These are phyloP conservation scores for Ceratocystis colombiana DNA, from an alignment of 2,329 filamentous ascomycete genomes.

Conservation along the genomic window DNA sequence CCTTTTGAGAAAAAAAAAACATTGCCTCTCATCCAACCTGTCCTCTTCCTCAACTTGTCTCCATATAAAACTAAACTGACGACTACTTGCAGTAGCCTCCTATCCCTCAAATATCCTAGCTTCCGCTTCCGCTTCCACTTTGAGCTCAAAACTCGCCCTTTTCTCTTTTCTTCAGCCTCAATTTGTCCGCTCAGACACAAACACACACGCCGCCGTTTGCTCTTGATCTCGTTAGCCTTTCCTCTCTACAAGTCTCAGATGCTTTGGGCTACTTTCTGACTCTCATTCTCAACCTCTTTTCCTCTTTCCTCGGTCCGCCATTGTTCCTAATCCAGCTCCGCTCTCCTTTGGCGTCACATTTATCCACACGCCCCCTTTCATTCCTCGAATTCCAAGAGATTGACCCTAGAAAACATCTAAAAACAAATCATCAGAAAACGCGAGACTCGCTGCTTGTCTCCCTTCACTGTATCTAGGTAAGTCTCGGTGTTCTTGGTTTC, in stretches of 20 bases:
- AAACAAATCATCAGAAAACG: not conserved
- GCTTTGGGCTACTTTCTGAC: constrained; percentile 16
- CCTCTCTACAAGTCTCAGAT: constrained; percentile 11
- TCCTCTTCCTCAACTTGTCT: constrained; percentile 3
- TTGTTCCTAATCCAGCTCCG: not conserved
- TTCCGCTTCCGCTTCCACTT: constrained; percentile 10
- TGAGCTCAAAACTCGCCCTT: constrained; percentile 9
- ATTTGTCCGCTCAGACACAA: not conserved
- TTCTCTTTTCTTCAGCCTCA: constrained; percentile 2
- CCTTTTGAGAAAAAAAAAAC: constrained; percentile 1
- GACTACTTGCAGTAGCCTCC: not conserved
- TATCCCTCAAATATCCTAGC: constrained; percentile 7
- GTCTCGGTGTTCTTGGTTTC: not conserved
- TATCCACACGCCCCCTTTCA: constrained; percentile 12
- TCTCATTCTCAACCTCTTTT: constrained; percentile 13
- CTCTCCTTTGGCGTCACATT: not conserved
- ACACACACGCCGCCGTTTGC: not conserved
- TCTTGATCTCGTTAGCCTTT: not conserved
- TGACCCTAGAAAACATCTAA: constrained; percentile 9
- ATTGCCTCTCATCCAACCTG: not conserved
- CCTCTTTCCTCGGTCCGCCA: not conserved
- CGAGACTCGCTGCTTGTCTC: not conserved
- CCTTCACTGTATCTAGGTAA: not conserved
- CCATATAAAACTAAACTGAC: constrained; percentile 13
- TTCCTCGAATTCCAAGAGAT: constrained; percentile 19